These are phyloP conservation scores for Tetrahymena malaccensis DNA, from an alignment of 73 alveolate species.

Conservation along the genomic window DNA sequence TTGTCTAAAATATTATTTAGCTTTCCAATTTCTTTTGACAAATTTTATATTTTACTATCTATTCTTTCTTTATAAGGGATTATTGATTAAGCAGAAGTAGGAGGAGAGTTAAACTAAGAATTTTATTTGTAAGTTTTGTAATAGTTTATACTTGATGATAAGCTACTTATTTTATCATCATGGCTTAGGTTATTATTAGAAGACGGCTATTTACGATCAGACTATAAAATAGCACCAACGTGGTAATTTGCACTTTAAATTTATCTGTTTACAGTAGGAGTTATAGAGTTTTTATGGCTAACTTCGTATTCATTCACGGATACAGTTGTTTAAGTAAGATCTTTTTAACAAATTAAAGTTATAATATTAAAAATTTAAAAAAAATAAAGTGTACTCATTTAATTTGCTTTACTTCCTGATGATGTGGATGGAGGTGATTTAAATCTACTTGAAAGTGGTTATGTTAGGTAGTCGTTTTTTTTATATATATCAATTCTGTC, in stretches of 20 bases:
- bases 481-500: background rate
- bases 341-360: background rate
- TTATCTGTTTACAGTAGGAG: background rate
- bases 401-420: background rate
- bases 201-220: background rate
- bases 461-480: background rate
- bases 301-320: background rate
- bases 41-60: background rate
- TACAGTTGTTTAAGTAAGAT: background rate
- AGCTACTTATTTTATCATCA: background rate
- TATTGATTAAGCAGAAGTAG: background rate
- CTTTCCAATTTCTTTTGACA: background rate
- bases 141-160: background rate
- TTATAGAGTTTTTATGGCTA: background rate
- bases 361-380: background rate
- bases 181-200: background rate
- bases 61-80: background rate
- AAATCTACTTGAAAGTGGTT: background rate
- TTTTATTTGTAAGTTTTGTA: background rate
- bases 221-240: background rate
- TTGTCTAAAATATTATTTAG: background rate
- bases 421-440: background rate
- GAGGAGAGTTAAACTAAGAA: background rate
- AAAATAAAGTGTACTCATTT: background rate
- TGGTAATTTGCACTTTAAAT: background rate